Conservation (phyloP, 768 basidiomycete genomes). For the Cystoderma amianthinum region DNA sequence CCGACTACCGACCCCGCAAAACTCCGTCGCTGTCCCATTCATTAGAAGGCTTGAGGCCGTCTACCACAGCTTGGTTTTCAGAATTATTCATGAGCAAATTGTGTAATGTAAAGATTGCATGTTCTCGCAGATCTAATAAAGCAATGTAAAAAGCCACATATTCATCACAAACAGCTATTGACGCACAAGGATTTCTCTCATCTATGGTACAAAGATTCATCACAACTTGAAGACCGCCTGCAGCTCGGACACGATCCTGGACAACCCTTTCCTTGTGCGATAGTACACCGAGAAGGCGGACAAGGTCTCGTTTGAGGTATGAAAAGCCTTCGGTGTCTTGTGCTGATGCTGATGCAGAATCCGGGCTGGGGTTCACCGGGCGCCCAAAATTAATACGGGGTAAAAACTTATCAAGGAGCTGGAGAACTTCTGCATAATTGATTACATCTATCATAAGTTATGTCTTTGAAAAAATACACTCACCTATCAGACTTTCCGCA, state of each 20-base stretch:
- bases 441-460: no score
- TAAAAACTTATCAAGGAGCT: conserved; percentile 71
- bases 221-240: conserved; percentile 72
- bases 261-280: conserved; percentile 55
- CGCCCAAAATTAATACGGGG: conserved; percentile 82
- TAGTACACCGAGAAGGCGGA: conserved; percentile 79
- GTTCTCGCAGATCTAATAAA: conserved; percentile 76
- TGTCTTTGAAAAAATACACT: conserved; percentile 11
- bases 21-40: conserved; percentile 54
- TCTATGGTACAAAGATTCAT: conserved; percentile 89
- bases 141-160: conserved; percentile 7
- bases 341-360: conserved; percentile 17
- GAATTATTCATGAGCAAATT: conserved; percentile 71
- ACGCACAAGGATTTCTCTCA: conserved; percentile 89
- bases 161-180: conserved; percentile 7
- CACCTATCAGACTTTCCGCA: conserved; percentile 55
- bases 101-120: conserved; percentile 80
- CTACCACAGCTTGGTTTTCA: conserved; percentile 77
- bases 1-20: conserved; percentile 19
- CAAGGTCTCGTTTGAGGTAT: conserved; percentile 84
- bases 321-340: conserved; percentile 57
- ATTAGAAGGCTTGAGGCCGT: conserved; percentile 58
- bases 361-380: conserved; percentile 30
- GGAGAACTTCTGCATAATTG: conserved; percentile 70
- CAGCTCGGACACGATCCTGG: conserved; percentile 68